Percentiles rank a stretch among this genome's conserved stretches.
Conservation (phyloP, 495 filamentous ascomycete genomes). For the Sphaerosporella brunnea region DNA sequence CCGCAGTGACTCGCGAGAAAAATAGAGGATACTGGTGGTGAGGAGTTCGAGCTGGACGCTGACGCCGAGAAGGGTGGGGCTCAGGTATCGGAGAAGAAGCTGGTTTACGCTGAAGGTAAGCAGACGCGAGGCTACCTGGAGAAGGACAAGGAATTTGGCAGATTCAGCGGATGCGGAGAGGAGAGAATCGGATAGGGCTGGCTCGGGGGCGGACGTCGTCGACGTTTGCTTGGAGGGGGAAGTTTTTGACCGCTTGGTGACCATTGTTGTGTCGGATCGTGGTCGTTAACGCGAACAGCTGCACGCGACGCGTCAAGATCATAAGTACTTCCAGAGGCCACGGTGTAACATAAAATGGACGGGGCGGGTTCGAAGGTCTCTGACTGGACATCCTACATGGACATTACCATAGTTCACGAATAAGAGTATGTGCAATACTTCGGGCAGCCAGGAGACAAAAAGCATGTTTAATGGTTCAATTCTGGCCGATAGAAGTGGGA, state of each 20-base stretch:
- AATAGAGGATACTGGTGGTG: constrained; percentile 72
- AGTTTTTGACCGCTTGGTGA: constrained; percentile 5
- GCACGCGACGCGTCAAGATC: background rate
- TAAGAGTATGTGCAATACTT: too few species aligned
- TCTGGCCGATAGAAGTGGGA: too few species aligned
- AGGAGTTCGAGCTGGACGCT: constrained; percentile 82
- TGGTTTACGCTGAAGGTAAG: constrained; percentile 87
- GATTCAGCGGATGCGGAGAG: constrained; percentile 43
- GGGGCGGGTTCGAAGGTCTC: background rate
- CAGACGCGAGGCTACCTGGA: constrained; percentile 66
- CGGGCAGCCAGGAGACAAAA: too few species aligned
- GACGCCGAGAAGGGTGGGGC: constrained; percentile 63
- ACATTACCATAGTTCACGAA: too few species aligned
- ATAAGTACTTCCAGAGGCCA: background rate
- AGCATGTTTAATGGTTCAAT: too few species aligned
- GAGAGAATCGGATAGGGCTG: too few species aligned
- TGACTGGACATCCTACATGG: too few species aligned
- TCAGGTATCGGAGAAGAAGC: constrained; percentile 66
- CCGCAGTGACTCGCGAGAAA: constrained; percentile 73
- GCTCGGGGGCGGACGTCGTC: too few species aligned
- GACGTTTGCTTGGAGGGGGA: constrained; percentile 3
- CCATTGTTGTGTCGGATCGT: constrained; percentile 10
- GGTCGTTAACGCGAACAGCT: background rate
- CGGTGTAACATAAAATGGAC: background rate
- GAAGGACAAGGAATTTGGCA: constrained; percentile 66